Percentiles rank a stretch among this genome's conserved stretches.
phyloP scores from a whole-genome alignment of 805 yeast species.

The Cyberlindnera saturnus region DNA sequence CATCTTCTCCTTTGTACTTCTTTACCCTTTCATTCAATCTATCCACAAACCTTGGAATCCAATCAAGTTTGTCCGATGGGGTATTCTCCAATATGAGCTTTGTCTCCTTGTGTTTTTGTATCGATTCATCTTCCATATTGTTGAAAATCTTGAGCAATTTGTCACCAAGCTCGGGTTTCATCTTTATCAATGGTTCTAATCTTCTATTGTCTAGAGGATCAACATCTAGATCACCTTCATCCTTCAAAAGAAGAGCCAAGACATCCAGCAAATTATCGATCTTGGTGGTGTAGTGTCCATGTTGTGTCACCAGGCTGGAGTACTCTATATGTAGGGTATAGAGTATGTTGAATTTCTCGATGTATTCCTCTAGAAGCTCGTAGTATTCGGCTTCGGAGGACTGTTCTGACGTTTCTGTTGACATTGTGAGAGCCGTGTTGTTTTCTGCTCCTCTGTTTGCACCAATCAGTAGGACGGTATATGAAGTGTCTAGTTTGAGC shows the following conservation, averaged over 20 bases:
- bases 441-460: no score
- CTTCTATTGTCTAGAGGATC: background rate
- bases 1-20: background rate
- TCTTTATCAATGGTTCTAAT: background rate
- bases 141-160: background rate
- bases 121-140: background rate
- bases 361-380: background rate
- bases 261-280: conserved; percentile 2
- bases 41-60: background rate
- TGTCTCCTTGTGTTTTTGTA: background rate
- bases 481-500: no score
- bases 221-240: background rate
- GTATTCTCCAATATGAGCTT: background rate
- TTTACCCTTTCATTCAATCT: background rate
- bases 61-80: background rate
- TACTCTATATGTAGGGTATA: background rate
- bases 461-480: no score
- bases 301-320: background rate
- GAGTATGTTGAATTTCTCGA: background rate
- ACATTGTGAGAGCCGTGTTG: no score
- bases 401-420: no score
- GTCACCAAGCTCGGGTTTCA: background rate
- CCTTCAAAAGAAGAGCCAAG: background rate
- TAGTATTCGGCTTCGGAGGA: conserved; percentile 1
- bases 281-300: background rate